phyloP scores from a whole-genome alignment of 2,329 filamentous ascomycete genomes.

The Cordyceps cateniannulata region DNA sequence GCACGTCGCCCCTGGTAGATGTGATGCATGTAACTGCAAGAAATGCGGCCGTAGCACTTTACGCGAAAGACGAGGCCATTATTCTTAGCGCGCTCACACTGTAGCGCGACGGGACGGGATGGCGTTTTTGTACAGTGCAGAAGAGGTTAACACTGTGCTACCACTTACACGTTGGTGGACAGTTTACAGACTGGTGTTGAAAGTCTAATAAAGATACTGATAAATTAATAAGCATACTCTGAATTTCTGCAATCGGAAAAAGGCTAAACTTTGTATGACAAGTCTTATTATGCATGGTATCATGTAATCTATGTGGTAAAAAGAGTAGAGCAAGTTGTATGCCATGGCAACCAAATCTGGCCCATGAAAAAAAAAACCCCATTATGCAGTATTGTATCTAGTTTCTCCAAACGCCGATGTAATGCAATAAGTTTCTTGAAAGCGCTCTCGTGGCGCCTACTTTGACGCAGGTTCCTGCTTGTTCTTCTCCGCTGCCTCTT shows the following conservation, averaged over 20 bases:
- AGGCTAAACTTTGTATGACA: not conserved
- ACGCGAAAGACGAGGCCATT: not conserved
- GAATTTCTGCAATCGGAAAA: not conserved
- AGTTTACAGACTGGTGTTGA: no score
- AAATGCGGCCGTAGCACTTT: not conserved
- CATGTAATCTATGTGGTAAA: not conserved
- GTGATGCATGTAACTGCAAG: not conserved
- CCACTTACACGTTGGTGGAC: not conserved
- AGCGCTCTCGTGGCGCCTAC: not conserved
- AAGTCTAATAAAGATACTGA: not conserved
- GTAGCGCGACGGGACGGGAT: not conserved
- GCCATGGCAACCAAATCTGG: not conserved
- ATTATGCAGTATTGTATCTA: not conserved
- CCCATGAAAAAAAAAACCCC: not conserved
- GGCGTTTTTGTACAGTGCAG: not conserved
- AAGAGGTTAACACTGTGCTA: not conserved
- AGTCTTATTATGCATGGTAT: not conserved
- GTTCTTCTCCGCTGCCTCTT: not conserved
- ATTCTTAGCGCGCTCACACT: not conserved
- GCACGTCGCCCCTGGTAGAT: not conserved
- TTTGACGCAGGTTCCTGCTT: not conserved
- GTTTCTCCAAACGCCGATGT: slow-evolving; percentile 1
- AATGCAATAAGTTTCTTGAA: not conserved
- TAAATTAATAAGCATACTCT: not conserved
- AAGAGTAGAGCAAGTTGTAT: not conserved